Conservation (phyloP, 805 yeast species). For the Sugiyamaella mastotermitis region DNA sequence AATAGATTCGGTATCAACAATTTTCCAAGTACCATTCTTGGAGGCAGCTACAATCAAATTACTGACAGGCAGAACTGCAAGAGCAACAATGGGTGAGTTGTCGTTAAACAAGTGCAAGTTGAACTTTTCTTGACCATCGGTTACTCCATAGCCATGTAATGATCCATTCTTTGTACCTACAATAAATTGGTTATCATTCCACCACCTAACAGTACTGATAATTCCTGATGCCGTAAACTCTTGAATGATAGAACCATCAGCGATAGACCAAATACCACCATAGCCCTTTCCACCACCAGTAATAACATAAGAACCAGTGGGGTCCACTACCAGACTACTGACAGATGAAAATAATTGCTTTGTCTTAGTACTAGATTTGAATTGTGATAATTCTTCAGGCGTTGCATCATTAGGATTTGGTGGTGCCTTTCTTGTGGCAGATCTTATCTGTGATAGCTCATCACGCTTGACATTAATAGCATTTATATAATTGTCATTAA, state of each 20-base stretch:
- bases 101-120: too few species aligned
- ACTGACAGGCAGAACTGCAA: neutral
- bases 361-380: constrained; percentile 11
- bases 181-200: constrained; percentile 7
- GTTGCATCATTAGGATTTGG: constrained; percentile 9
- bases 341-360: constrained; percentile 19
- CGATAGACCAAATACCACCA: constrained; percentile 14
- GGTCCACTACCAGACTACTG: constrained; percentile 4
- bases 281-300: constrained; percentile 20
- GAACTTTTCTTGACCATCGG: neutral
- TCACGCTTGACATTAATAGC: constrained; percentile 9
- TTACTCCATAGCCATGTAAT: constrained; percentile 1
- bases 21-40: constrained; percentile 11
- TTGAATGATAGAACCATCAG: constrained; percentile 2
- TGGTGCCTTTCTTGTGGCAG: constrained; percentile 12
- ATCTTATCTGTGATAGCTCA: constrained; percentile 10
- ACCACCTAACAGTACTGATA: constrained; percentile 14
- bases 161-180: constrained; percentile 17
- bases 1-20: constrained; percentile 12
- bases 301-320: constrained; percentile 6
- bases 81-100: neutral
- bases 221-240: constrained; percentile 13
- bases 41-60: constrained; percentile 9
- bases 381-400: constrained; percentile 5
- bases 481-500: constrained; percentile 5